Evolutionary conservation across 768 basidiomycete genomes (phyloP).

Genomic region (Leccinum sublutescens): DNA sequence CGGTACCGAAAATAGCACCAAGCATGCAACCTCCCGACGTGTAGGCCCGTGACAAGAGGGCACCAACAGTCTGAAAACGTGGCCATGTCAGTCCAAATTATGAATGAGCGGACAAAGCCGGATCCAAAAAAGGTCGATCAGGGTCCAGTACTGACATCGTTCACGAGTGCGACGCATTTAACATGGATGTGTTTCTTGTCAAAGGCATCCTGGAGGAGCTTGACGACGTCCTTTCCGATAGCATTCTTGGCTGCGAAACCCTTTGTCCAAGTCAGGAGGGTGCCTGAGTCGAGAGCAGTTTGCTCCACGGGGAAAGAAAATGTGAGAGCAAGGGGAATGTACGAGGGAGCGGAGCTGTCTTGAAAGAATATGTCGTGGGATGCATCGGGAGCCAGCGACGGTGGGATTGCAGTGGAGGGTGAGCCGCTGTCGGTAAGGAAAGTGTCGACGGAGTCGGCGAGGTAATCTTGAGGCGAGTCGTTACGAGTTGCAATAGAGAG

Average conservation of each 20-base stretch:
- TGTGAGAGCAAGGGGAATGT: constrained; percentile 80
- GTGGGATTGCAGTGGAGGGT: constrained; percentile 25
- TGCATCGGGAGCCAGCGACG: constrained; percentile 21
- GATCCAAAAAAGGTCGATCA: not conserved
- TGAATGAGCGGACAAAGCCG: not conserved
- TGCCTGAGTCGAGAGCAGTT: constrained; percentile 86
- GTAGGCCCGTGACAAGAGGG: constrained; percentile 90
- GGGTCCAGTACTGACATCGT: constrained; percentile 72
- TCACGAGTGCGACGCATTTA: constrained; percentile 87
- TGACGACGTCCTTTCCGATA: constrained; percentile 84
- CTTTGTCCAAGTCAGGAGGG: constrained; percentile 93
- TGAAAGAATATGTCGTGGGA: constrained; percentile 14
- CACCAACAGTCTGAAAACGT: constrained; percentile 80
- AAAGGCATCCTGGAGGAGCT: constrained; percentile 88
- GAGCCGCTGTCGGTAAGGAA: constrained; percentile 68
- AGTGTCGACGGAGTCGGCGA: constrained; percentile 93
- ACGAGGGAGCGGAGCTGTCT: constrained; percentile 36
- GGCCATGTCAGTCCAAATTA: constrained; percentile 9
- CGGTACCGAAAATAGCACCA: constrained; percentile 94
- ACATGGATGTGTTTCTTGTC: constrained; percentile 91
- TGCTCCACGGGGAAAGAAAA: constrained; percentile 99
- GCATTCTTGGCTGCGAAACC: constrained; percentile 94
- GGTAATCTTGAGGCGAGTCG: constrained; percentile 67
- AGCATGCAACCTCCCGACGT: constrained; percentile 88
- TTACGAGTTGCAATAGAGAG: constrained; percentile 7